Evolutionary conservation across 768 basidiomycete species (phyloP).

Genomic region (Pholiota molesta): DNA sequence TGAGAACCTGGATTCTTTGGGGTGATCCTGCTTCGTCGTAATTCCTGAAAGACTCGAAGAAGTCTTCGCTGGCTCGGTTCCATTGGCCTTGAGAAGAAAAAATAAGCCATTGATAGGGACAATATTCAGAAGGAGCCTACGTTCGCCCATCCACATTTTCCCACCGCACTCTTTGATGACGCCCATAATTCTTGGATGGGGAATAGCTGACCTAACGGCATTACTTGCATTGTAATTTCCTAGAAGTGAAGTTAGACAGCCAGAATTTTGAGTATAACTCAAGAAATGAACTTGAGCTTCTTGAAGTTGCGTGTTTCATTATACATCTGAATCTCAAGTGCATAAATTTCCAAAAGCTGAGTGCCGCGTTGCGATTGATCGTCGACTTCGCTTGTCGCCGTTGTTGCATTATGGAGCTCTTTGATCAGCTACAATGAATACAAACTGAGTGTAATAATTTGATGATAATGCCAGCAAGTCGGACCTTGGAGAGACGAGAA

Average conservation of each 20-base stretch:
- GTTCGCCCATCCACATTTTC: slow-evolving; percentile 99
- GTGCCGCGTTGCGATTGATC: slow-evolving; percentile 94
- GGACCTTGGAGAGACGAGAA: slow-evolving; percentile 76
- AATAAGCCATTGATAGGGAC: neutral
- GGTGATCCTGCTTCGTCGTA: slow-evolving; percentile 98
- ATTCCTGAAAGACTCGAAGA: slow-evolving; percentile 98
- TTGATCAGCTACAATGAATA: slow-evolving; percentile 60
- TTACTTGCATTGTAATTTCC: slow-evolving; percentile 99
- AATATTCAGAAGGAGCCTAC: slow-evolving; percentile 37
- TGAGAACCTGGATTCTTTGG: slow-evolving; percentile 96
- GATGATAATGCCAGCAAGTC: slow-evolving; percentile 8
- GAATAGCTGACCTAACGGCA: slow-evolving; percentile 92
- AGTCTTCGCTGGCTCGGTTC: slow-evolving; percentile 96
- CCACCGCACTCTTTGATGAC: slow-evolving; percentile 99
- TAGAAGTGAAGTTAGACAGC: slow-evolving; percentile 30
- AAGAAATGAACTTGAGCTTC: slow-evolving; percentile 75
- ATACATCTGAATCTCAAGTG: slow-evolving; percentile 99
- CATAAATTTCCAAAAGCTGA: slow-evolving; percentile 94
- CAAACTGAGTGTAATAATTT: neutral
- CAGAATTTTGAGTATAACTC: neutral
- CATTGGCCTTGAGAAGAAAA: slow-evolving; percentile 72
- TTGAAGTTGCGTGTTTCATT: slow-evolving; percentile 95
- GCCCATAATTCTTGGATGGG: slow-evolving; percentile 98
- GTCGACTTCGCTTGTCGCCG: slow-evolving; percentile 61
- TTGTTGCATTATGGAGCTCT: slow-evolving; percentile 72